These are phyloP conservation scores for Aspergillus cristatus DNA, from an alignment of 495 filamentous ascomycete genomes.

Conservation along the genomic window DNA sequence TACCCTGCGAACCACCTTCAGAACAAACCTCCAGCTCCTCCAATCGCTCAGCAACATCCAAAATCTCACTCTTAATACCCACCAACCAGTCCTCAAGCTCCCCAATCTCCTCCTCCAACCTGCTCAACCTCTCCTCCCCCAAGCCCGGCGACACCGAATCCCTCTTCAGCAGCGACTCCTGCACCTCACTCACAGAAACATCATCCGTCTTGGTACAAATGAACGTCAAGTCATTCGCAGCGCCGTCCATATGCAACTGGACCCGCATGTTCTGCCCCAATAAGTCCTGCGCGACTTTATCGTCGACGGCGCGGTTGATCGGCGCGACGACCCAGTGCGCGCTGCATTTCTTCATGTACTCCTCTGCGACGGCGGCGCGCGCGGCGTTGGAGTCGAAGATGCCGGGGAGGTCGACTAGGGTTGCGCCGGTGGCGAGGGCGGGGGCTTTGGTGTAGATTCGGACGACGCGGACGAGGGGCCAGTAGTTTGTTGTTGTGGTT, in stretches of 20 bases:
- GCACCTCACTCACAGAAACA: slow-evolving; percentile 45
- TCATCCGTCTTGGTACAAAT: slow-evolving; percentile 66
- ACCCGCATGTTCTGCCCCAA: slow-evolving; percentile 44
- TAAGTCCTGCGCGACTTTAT: slow-evolving; percentile 53
- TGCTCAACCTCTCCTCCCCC: slow-evolving; percentile 17
- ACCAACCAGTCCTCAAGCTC: slow-evolving; percentile 24
- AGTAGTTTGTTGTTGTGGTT: slow-evolving; percentile 12
- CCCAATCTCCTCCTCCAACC: slow-evolving; percentile 23
- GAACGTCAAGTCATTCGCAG: slow-evolving; percentile 47
- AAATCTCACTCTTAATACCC: slow-evolving; percentile 18
- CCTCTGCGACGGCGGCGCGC: slow-evolving; percentile 48
- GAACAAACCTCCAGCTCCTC: slow-evolving; percentile 26
- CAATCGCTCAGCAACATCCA: too few relatives aligned
- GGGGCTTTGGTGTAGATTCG: slow-evolving; percentile 46
- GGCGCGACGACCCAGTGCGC: slow-evolving; percentile 50
- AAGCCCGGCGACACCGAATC: too few relatives aligned
- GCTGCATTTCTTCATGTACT: slow-evolving; percentile 50
- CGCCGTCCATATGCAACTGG: slow-evolving; percentile 57
- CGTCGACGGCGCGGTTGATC: slow-evolving; percentile 56
- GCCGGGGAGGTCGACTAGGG: slow-evolving; percentile 60
- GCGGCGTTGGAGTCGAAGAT: slow-evolving; percentile 58
- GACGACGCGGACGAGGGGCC: slow-evolving; percentile 61
- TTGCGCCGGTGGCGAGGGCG: slow-evolving; percentile 50
- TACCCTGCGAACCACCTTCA: too few relatives aligned
- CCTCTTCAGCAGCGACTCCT: slow-evolving; percentile 23